A percentile compares a stretch with the other conserved stretches of the same genome.
Evolutionary conservation across 768 basidiomycete genomes (phyloP).

Genomic region (Fistulinella prunicolor): DNA sequence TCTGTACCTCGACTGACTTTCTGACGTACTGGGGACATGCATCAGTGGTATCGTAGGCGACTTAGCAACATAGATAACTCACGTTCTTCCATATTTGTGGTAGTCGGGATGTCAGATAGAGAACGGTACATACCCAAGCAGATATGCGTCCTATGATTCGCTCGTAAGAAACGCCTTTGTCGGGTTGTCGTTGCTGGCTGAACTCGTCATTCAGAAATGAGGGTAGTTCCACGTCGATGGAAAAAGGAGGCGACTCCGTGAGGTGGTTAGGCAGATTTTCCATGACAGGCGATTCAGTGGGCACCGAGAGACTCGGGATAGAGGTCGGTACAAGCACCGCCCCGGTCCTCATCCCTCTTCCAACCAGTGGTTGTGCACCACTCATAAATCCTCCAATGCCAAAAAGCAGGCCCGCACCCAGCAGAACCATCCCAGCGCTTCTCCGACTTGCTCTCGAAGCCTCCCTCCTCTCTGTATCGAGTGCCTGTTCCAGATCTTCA

Average conservation of each 20-base stretch:
- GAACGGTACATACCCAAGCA: slow-evolving; percentile 90
- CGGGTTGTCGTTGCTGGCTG: slow-evolving; percentile 12
- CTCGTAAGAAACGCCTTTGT: slow-evolving; percentile 38
- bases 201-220: slow-evolving; percentile 3
- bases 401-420: slow-evolving; percentile 74
- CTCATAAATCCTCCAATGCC: slow-evolving; percentile 54
- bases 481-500: slow-evolving; percentile 25
- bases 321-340: slow-evolving; percentile 40
- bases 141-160: slow-evolving; percentile 84
- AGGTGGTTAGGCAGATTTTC: slow-evolving; percentile 12
- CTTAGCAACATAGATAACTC: slow-evolving; percentile 34
- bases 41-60: slow-evolving; percentile 3
- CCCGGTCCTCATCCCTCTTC: slow-evolving; percentile 39
- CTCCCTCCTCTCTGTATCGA: slow-evolving; percentile 27
- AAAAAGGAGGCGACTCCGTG: neutral
- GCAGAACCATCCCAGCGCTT: slow-evolving; percentile 77
- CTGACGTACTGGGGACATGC: slow-evolving; percentile 61
- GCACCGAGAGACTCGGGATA: neutral
- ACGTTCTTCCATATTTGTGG: slow-evolving; percentile 99
- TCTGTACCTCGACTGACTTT: slow-evolving; percentile 79
- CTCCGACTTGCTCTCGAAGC: slow-evolving; percentile 65
- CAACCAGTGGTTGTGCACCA: slow-evolving; percentile 26
- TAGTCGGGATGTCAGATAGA: slow-evolving; percentile 90
- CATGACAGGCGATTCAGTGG: slow-evolving; percentile 10
- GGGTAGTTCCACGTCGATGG: slow-evolving; percentile 21